Conservation (phyloP, 257 asterid genomes). For the Solanum bulbocastanum region DNA sequence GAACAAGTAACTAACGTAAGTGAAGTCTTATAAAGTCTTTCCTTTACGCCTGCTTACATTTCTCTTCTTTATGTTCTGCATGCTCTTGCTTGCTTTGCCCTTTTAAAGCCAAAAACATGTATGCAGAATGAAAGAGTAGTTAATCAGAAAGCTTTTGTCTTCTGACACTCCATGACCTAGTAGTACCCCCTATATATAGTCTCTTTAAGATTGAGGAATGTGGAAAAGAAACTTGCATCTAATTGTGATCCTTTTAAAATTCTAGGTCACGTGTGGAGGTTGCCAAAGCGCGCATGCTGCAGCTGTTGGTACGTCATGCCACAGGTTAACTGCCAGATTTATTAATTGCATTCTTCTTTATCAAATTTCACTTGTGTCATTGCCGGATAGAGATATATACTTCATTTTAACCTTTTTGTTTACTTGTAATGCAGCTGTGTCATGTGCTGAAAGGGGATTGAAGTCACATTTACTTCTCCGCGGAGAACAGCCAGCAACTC, state of each 20-base stretch:
- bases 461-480: conserved; percentile 82
- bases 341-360: background rate
- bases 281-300: conserved; percentile 97
- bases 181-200: background rate
- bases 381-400: background rate
- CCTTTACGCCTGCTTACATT: background rate
- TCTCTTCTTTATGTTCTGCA: background rate
- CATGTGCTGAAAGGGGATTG: conserved; percentile 87
- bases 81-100: background rate
- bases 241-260: conserved; percentile 11
- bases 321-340: background rate
- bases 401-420: background rate
- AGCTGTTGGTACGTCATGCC: conserved; percentile 70
- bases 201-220: background rate
- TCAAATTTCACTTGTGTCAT: background rate
- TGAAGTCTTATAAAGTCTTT: background rate
- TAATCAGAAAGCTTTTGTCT: background rate
- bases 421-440: conserved; percentile 52
- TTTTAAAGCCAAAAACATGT: background rate
- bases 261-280: conserved; percentile 94
- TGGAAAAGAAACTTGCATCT: background rate
- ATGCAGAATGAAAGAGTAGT: background rate
- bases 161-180: background rate
- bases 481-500: conserved; percentile 83
- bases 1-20: background rate